Evolutionary conservation across 208 protist genomes (phyloP).

Genomic region (Crithidia sp.): DNA sequence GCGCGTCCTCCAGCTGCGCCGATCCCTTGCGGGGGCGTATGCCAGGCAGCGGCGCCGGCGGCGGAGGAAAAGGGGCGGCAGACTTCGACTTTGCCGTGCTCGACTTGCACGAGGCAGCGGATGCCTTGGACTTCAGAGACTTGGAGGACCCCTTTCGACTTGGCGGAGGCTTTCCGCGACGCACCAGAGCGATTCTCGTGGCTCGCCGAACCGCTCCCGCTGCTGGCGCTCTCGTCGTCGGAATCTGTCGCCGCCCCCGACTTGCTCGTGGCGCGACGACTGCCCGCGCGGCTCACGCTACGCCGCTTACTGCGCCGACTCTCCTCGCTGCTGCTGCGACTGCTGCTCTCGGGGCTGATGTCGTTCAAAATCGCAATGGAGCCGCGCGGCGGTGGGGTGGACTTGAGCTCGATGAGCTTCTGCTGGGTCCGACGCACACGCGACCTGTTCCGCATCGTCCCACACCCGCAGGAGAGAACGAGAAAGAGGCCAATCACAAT

Average conservation of each 20-base stretch:
- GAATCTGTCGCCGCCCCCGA: neutral
- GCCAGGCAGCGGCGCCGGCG: slow-evolving; percentile 5
- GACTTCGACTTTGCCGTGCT: neutral
- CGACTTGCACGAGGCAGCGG: slow-evolving; percentile 1
- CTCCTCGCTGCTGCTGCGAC: slow-evolving; percentile 4
- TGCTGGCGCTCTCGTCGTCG: slow-evolving; percentile 11
- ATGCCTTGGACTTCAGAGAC: slow-evolving; percentile 12
- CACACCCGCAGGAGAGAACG: neutral
- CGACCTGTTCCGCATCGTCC: neutral
- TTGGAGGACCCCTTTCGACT: slow-evolving; percentile 8
- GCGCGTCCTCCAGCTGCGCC: neutral
- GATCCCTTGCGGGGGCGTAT: neutral
- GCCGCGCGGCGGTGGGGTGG: neutral
- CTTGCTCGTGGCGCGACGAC: neutral
- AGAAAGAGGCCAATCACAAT: slow-evolving; percentile 15
- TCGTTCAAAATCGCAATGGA: slow-evolving; percentile 10
- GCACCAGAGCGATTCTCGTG: neutral
- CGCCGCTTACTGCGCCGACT: slow-evolving; percentile 7
- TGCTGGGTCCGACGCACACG: slow-evolving; percentile 3
- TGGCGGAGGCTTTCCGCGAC: neutral
- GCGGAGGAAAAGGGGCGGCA: neutral
- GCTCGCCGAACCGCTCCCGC: neutral
- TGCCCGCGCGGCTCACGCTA: neutral
- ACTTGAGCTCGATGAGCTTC: slow-evolving; percentile 14
- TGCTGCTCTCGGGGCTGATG: slow-evolving; percentile 21